A percentile compares a stretch with the other conserved stretches of the same genome.
Evolutionary conservation across 2,329 filamentous ascomycete genomes (phyloP).

Genomic region (Colletotrichum sublineola): DNA sequence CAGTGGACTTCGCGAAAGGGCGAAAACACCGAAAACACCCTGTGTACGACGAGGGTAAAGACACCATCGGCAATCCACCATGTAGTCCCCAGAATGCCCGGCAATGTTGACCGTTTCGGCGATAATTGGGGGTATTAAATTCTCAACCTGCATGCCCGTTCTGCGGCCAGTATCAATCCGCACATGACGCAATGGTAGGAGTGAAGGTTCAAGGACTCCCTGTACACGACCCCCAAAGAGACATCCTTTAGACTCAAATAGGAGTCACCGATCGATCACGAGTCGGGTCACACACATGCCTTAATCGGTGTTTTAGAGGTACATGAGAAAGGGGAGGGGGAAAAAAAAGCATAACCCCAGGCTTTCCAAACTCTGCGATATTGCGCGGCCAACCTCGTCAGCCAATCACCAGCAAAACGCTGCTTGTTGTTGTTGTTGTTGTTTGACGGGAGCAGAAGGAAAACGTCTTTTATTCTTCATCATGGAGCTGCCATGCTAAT

Average conservation of each 20-base stretch:
- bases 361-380: not conserved
- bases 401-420: not conserved
- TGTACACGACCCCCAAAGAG: not conserved
- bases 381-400: not conserved
- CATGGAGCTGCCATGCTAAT: not conserved
- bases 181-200: conserved; percentile 30
- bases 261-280: conserved; percentile 30
- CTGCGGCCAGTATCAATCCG: not conserved
- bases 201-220: conserved; percentile 22
- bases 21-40: not conserved
- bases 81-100: not conserved
- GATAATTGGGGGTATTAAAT: conserved; percentile 27
- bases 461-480: not conserved
- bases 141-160: not conserved
- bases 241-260: not conserved
- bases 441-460: not conserved
- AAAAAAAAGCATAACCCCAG: not conserved
- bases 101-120: conserved; percentile 20
- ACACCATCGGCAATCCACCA: conserved; percentile 34
- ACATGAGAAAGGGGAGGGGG: too few species aligned
- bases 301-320: not conserved
- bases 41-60: not conserved
- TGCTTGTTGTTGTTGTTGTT: not conserved
- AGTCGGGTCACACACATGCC: not conserved
- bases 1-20: not conserved